phyloP scores from a whole-genome alignment of 2,329 filamentous ascomycete genomes.

The Aspergillus candidus region DNA sequence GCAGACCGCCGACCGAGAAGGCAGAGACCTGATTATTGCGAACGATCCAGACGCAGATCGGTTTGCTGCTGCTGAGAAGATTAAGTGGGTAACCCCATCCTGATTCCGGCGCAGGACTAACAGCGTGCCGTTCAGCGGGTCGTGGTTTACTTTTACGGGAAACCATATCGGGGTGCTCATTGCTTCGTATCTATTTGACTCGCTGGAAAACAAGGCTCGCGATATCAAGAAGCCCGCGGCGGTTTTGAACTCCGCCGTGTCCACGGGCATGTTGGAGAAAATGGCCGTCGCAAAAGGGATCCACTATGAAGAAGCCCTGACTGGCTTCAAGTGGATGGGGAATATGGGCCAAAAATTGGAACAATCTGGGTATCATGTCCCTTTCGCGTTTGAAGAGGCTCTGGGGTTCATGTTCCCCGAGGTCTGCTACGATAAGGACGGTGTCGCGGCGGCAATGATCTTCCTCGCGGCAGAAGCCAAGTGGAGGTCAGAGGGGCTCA shows the following conservation, averaged over 20 bases:
- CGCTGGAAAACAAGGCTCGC: conserved; percentile 23
- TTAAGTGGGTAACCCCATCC: conserved; percentile 31
- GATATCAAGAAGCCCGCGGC: conserved; percentile 39
- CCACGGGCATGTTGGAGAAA: conserved; percentile 55
- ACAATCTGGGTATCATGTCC: conserved; percentile 44
- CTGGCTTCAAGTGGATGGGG: conserved; percentile 64
- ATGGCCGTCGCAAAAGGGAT: conserved; percentile 53
- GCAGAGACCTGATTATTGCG: conserved; percentile 51
- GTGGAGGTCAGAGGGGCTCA: conserved; percentile 49
- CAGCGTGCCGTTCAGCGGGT: conserved; percentile 28
- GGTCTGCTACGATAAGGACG: conserved; percentile 60
- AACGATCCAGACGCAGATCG: conserved; percentile 62
- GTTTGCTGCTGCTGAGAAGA: conserved; percentile 55
- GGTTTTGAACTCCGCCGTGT: conserved; percentile 59
- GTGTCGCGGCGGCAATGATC: conserved; percentile 54
- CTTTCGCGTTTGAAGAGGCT: conserved; percentile 60
- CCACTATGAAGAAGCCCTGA: conserved; percentile 56
- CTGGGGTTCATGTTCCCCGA: conserved; percentile 61
- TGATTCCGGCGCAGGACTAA: not conserved
- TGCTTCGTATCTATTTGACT: conserved; percentile 52
- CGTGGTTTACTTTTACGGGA: conserved; percentile 59
- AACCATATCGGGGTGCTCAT: conserved; percentile 59
- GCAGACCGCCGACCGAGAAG: conserved; percentile 46
- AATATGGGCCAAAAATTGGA: conserved; percentile 53
- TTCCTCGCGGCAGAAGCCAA: conserved; percentile 52